Percentiles rank a stretch among this genome's conserved stretches.
Conservation (phyloP, 345 rosid species). For the Viola odorata region DNA sequence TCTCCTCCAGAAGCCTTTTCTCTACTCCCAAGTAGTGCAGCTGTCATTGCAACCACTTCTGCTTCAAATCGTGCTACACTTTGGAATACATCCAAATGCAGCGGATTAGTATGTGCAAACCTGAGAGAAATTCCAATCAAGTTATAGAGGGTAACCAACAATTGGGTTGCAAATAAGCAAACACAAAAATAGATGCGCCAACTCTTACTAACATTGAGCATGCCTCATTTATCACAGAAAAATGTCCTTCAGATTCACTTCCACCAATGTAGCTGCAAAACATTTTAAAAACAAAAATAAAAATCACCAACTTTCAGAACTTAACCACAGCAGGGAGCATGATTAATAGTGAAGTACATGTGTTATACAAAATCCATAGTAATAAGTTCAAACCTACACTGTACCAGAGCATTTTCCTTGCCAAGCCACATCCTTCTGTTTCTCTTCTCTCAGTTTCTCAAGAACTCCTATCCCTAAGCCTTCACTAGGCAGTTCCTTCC, state of each 20-base stretch:
- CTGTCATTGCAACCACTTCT: conserved; percentile 98
- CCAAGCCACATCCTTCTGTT: conserved; percentile 71
- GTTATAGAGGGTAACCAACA: not conserved
- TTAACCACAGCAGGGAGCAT: conserved; percentile 5
- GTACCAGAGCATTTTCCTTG: conserved; percentile 99
- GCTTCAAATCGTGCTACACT: conserved; percentile 85
- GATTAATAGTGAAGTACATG: not conserved
- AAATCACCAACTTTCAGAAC: conserved; percentile 8
- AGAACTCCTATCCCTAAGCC: conserved; percentile 62
- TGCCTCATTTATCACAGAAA: conserved; percentile 87
- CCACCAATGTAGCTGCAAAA: conserved; percentile 81
- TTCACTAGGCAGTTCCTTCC: conserved; percentile 51
- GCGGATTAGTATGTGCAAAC: conserved; percentile 96
- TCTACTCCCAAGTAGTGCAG: conserved; percentile 67
- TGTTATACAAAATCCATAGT: not conserved
- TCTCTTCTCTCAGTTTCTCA: conserved; percentile 65
- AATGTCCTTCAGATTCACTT: conserved; percentile 85
- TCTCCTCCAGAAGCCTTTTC: conserved; percentile 71
- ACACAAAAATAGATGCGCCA: conserved; percentile 2
- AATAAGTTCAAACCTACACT: conserved; percentile 67
- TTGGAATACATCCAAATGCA: conserved; percentile 82
- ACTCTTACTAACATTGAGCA: conserved; percentile 80
- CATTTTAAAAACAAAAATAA: not conserved
- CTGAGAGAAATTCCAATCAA: conserved; percentile 37
- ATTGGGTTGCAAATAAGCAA: not conserved